Conservation (phyloP, 148 eudicot genomes). For the Fagopyrum esculentum region DNA sequence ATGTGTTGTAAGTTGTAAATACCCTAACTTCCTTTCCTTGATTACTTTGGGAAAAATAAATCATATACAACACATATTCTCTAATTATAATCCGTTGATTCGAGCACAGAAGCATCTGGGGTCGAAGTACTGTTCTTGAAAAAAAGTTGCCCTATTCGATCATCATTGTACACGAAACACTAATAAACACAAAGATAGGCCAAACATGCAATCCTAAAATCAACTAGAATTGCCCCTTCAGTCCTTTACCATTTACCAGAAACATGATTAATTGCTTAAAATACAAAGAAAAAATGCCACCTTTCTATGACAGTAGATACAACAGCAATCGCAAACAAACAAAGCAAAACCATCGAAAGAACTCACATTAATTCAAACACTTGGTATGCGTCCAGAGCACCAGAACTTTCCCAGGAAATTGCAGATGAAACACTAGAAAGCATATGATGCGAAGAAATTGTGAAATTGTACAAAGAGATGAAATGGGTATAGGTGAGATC, state of each 20-base stretch:
- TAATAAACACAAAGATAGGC: too few species aligned
- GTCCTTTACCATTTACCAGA: neutral
- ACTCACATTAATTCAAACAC: neutral
- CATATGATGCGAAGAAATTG: neutral
- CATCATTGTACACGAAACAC: too few species aligned
- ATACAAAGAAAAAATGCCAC: neutral
- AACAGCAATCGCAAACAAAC: neutral
- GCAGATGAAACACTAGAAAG: neutral
- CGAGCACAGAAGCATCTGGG: too few species aligned
- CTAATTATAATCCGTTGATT: neutral
- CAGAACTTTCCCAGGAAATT: neutral
- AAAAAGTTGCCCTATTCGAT: too few species aligned
- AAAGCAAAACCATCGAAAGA: neutral
- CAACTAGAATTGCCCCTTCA: neutral
- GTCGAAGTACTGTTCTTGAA: too few species aligned
- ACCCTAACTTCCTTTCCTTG: too few species aligned
- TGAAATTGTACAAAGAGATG: neutral
- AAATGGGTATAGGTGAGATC: constrained; percentile 10
- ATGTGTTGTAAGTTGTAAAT: too few species aligned
- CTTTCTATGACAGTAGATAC: neutral
- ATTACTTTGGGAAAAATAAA: too few species aligned
- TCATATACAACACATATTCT: neutral
- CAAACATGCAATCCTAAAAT: neutral
- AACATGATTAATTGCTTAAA: neutral
- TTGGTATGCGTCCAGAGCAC: neutral